phyloP scores from a whole-genome alignment of 208 protist genomes.

The Entamoeba histolytica region DNA sequence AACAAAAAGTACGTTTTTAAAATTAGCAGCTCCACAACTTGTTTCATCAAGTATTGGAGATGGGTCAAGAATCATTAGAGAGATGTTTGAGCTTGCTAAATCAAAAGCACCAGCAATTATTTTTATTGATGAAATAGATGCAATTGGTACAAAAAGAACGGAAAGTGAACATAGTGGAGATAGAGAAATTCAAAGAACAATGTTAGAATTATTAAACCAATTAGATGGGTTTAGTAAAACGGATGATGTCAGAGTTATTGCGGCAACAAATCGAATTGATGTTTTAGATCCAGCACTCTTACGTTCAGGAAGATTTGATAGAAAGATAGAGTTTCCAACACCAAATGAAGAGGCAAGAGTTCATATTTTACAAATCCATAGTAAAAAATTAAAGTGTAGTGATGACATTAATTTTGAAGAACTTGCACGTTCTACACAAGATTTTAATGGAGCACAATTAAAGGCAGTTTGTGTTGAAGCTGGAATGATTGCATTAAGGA shows the following conservation, averaged over 20 bases:
- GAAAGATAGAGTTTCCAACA: constrained; percentile 97
- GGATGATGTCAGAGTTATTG: constrained; percentile 66
- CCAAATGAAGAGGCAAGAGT: constrained; percentile 88
- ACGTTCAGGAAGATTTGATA: constrained; percentile 86
- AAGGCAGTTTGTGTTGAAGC: constrained; percentile 99
- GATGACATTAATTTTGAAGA: constrained; percentile 92
- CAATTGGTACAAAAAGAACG: constrained; percentile 90
- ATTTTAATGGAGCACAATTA: constrained; percentile 98
- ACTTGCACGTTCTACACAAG: constrained; percentile 75
- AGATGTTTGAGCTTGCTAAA: constrained; percentile 96
- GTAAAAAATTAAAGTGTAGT: constrained; percentile 84
- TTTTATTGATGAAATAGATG: constrained; percentile 99
- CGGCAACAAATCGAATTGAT: constrained; percentile 96
- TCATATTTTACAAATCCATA: constrained; percentile 96
- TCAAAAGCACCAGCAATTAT: constrained; percentile 87
- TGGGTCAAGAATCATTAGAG: constrained; percentile 91
- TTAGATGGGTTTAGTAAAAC: constrained; percentile 81
- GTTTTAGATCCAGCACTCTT: constrained; percentile 99
- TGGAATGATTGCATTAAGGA: constrained; percentile 66
- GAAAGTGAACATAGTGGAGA: constrained; percentile 58
- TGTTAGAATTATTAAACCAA: constrained; percentile 98
- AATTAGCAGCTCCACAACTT: constrained; percentile 99
- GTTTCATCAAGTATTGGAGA: constrained; percentile 99
- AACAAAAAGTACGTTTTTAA: constrained; percentile 85
- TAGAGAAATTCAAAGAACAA: constrained; percentile 92